These are phyloP conservation scores for Cryptosporidium felis DNA, from an alignment of 169 alveolate genomes.

Conservation along the genomic window DNA sequence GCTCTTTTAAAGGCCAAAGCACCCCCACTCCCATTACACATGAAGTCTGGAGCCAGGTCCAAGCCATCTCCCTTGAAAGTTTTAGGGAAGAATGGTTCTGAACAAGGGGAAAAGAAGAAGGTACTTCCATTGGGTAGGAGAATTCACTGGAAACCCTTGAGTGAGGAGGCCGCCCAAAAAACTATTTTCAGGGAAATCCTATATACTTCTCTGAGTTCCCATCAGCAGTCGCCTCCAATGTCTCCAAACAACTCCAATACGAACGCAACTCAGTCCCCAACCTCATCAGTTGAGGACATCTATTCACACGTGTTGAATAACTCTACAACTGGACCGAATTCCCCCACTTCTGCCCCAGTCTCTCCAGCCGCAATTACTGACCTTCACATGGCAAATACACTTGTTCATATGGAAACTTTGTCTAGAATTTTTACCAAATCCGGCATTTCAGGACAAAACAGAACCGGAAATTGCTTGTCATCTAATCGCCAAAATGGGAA, in stretches of 20 bases:
- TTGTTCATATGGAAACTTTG: slow-evolving; percentile 67
- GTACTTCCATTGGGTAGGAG: slow-evolving; percentile 73
- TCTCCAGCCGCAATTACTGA: slow-evolving; percentile 51
- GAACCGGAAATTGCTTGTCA: no score
- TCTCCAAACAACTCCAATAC: background rate
- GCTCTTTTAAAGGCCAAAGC: slow-evolving; percentile 53
- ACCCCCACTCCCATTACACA: slow-evolving; percentile 51
- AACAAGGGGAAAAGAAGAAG: background rate
- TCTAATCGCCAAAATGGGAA: no score
- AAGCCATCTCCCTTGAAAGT: slow-evolving; percentile 22
- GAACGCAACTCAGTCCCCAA: background rate
- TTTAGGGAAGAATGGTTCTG: background rate
- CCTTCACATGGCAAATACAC: slow-evolving; percentile 58
- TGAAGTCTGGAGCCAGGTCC: slow-evolving; percentile 31
- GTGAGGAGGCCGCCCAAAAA: slow-evolving; percentile 71
- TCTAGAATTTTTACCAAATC: slow-evolving; percentile 47
- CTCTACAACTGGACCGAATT: background rate
- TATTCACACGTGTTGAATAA: background rate
- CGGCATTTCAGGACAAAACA: no score
- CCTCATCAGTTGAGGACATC: slow-evolving; percentile 2
- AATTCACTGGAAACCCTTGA: slow-evolving; percentile 76
- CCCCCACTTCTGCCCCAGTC: slow-evolving; percentile 11
- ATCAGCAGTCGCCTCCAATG: slow-evolving; percentile 36
- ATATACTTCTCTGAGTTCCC: slow-evolving; percentile 24
- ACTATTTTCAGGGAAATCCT: slow-evolving; percentile 74